A percentile compares a stretch with the other conserved stretches of the same genome.
Evolutionary conservation across 23 red algal species (phyloP).

Genomic region (Pyropia haitanensis): DNA sequence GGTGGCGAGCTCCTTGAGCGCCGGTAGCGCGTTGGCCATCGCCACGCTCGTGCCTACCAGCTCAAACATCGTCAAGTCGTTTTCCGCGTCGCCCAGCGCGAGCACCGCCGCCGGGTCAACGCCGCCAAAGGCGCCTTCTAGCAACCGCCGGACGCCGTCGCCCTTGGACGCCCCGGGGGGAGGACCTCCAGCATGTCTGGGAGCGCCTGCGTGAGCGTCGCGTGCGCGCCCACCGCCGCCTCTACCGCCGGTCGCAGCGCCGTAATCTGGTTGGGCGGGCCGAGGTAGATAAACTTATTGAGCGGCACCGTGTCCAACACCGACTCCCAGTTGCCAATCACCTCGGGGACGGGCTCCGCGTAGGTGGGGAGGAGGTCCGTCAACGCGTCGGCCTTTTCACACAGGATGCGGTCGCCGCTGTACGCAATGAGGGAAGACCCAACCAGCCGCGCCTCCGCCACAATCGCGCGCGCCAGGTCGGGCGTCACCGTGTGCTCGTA

Average conservation of each 20-base stretch:
- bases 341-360: constrained; percentile 46
- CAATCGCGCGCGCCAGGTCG: constrained; percentile 28
- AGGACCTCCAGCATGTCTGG: constrained; percentile 89
- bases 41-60: constrained; percentile 67
- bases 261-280: constrained; percentile 16
- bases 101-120: constrained; percentile 43
- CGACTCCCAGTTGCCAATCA: constrained; percentile 41
- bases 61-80: constrained; percentile 75
- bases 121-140: constrained; percentile 19
- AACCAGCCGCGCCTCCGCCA: constrained; percentile 25
- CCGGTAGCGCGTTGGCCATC: constrained; percentile 66
- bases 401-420: constrained; percentile 69
- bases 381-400: constrained; percentile 42
- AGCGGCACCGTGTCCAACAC: constrained; percentile 21
- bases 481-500: constrained; percentile 40
- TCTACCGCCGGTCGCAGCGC: constrained; percentile 51
- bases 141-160: constrained; percentile 49
- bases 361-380: constrained; percentile 61
- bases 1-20: constrained; percentile 48
- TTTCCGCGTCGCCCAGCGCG: constrained; percentile 93
- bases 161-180: constrained; percentile 74
- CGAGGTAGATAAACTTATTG: constrained; percentile 90
- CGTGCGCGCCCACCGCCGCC: constrained; percentile 20
- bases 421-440: constrained; percentile 68
- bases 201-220: constrained; percentile 64